Evolutionary conservation across 2,329 filamentous ascomycete genomes (phyloP).

Genomic region (Fusarium agapanthi): DNA sequence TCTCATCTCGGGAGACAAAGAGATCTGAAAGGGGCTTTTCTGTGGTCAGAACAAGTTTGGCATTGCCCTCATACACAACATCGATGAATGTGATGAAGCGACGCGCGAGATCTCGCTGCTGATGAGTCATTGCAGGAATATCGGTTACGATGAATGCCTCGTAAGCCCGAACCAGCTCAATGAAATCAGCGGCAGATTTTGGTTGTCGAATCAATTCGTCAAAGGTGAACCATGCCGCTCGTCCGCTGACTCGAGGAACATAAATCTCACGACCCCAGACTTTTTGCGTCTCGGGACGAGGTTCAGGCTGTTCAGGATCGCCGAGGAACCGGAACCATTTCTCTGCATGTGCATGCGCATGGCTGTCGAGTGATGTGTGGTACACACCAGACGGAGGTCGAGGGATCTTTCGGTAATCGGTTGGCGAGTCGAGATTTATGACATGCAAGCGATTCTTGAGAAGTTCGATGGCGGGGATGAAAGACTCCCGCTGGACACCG

Average conservation of each 20-base stretch:
- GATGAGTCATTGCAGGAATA: slow-evolving; percentile 89
- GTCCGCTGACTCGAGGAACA: slow-evolving; percentile 87
- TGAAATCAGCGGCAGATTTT: slow-evolving; percentile 92
- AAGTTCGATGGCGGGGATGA: slow-evolving; percentile 93
- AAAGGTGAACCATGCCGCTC: slow-evolving; percentile 91
- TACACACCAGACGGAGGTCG: slow-evolving; percentile 94
- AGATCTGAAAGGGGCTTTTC: slow-evolving; percentile 85
- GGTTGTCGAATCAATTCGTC: slow-evolving; percentile 88
- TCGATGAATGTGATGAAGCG: slow-evolving; percentile 98
- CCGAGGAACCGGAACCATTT: slow-evolving; percentile 97
- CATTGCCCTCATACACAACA: slow-evolving; percentile 89
- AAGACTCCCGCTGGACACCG: slow-evolving; percentile 93
- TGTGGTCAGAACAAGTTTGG: slow-evolving; percentile 94
- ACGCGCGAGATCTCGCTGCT: slow-evolving; percentile 84
- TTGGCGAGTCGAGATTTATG: slow-evolving; percentile 93
- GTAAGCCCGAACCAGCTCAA: slow-evolving; percentile 90
- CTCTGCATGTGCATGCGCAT: slow-evolving; percentile 82
- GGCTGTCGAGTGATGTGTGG: slow-evolving; percentile 83
- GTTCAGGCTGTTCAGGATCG: slow-evolving; percentile 77
- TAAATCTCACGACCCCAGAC: slow-evolving; percentile 94
- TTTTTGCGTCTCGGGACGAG: slow-evolving; percentile 79
- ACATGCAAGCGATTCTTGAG: slow-evolving; percentile 85
- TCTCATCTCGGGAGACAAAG: slow-evolving; percentile 79
- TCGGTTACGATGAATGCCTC: slow-evolving; percentile 92
- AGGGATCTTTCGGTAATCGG: slow-evolving; percentile 97